Conservation (phyloP, 2,329 filamentous ascomycete species). For the Fusarium sambucinum region DNA sequence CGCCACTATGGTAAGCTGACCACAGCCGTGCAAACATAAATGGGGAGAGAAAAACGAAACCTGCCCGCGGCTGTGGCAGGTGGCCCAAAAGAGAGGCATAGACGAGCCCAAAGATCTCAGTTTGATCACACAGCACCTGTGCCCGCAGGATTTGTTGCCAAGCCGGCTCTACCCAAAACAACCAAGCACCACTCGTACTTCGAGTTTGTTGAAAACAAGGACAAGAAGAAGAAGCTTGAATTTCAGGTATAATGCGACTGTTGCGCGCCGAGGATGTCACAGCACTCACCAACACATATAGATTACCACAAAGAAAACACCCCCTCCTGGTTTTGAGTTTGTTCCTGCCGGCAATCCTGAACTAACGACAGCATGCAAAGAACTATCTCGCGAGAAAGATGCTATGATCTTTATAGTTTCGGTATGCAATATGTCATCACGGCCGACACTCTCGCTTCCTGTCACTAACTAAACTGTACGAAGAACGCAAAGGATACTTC, state of each 20-base stretch:
- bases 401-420: conserved; percentile 76
- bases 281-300: conserved; percentile 53
- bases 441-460: not conserved
- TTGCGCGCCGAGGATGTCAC: conserved; percentile 29
- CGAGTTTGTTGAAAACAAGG: conserved; percentile 73
- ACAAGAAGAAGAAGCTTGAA: conserved; percentile 73
- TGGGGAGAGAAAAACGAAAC: conserved; percentile 55
- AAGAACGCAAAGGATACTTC: conserved; percentile 51
- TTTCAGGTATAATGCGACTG: conserved; percentile 63
- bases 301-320: conserved; percentile 64
- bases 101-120: conserved; percentile 50
- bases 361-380: conserved; percentile 72
- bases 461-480: conserved; percentile 24
- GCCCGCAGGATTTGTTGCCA: conserved; percentile 54
- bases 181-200: conserved; percentile 72
- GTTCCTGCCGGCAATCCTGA: conserved; percentile 72
- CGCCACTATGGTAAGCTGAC: conserved; percentile 49
- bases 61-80: conserved; percentile 48
- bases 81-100: conserved; percentile 55
- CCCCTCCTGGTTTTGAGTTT: conserved; percentile 72
- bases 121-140: conserved; percentile 52
- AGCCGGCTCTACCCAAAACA: conserved; percentile 56
- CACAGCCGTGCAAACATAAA: conserved; percentile 43
- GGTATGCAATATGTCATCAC: conserved; percentile 56
- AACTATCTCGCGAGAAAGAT: conserved; percentile 70